A percentile compares a stretch with the other conserved stretches of the same genome.
Conservation (phyloP, 2,329 filamentous ascomycete species). For the Didymella segeticola region DNA sequence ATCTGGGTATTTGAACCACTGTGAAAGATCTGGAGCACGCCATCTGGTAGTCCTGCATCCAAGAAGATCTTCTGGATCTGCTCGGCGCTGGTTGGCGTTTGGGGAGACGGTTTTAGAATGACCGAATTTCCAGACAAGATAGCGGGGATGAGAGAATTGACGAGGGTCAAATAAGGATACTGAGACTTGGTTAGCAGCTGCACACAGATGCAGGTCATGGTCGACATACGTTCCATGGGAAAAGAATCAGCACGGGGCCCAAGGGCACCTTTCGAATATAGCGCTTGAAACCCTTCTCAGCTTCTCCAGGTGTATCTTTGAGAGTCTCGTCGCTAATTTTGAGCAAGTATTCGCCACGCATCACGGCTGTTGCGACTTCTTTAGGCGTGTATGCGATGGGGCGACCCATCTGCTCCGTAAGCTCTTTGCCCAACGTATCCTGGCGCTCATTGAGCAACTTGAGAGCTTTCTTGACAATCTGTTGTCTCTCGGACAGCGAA, state of each 20-base stretch:
- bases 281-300: constrained; percentile 86
- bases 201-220: constrained; percentile 10
- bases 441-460: constrained; percentile 72
- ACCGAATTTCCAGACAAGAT: constrained; percentile 88
- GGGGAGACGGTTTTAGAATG: constrained; percentile 92
- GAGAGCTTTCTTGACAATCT: constrained; percentile 81
- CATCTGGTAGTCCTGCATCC: constrained; percentile 79
- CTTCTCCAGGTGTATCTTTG: constrained; percentile 80
- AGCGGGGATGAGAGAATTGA: constrained; percentile 93
- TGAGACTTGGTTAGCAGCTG: constrained; percentile 51
- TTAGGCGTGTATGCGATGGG: constrained; percentile 86
- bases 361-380: constrained; percentile 84
- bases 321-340: constrained; percentile 82
- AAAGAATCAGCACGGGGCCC: constrained; percentile 86
- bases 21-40: constrained; percentile 93
- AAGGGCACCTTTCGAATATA: constrained; percentile 89
- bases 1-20: constrained; percentile 79
- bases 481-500: constrained; percentile 74
- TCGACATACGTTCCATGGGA: constrained; percentile 89
- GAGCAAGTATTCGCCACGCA: constrained; percentile 83
- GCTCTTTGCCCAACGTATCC: constrained; percentile 81
- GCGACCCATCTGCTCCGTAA: constrained; percentile 94
- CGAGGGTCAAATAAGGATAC: constrained; percentile 93
- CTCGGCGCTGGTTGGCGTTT: constrained; percentile 91
- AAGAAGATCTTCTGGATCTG: constrained; percentile 78